Percentiles rank a stretch among this genome's conserved stretches.
Conservation (phyloP, 2,329 filamentous ascomycete genomes). For the Diaporthe velutina region DNA sequence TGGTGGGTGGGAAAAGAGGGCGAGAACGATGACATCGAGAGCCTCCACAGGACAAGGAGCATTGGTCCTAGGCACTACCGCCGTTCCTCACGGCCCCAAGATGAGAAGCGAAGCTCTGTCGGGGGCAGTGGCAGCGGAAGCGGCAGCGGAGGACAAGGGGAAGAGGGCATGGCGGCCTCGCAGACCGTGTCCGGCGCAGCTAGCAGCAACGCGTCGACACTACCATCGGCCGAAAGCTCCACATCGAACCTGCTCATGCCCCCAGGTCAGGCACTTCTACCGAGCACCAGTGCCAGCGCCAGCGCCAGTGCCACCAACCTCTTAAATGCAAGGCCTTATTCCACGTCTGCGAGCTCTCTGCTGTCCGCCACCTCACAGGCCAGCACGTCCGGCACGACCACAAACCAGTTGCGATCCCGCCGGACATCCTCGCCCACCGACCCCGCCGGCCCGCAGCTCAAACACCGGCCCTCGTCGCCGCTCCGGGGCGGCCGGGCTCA, state of each 20-base stretch:
- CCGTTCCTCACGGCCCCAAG: constrained; percentile 44
- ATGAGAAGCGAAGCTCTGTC: constrained; percentile 42
- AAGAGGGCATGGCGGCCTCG: constrained; percentile 29
- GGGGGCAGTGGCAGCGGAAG: constrained; percentile 43
- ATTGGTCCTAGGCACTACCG: constrained; percentile 46
- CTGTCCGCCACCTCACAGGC: constrained; percentile 57
- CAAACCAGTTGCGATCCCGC: constrained; percentile 45
- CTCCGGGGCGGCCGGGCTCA: constrained; percentile 57
- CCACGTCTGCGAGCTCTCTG: constrained; percentile 68
- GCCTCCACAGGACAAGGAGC: constrained; percentile 52
- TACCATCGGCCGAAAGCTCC: constrained; percentile 60
- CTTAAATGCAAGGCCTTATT: constrained; percentile 56
- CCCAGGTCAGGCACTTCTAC: constrained; percentile 38
- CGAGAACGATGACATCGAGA: constrained; percentile 67
- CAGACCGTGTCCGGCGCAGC: constrained; percentile 32
- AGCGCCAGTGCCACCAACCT: constrained; percentile 47
- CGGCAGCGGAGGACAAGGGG: constrained; percentile 41
- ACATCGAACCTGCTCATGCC: constrained; percentile 56
- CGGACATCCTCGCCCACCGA: constrained; percentile 47
- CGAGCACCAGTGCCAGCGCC: constrained; percentile 43
- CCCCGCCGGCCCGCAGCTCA: constrained; percentile 48
- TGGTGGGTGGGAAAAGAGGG: constrained; percentile 80
- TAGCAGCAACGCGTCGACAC: constrained; percentile 44
- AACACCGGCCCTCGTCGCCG: constrained; percentile 50
- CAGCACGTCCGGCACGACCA: constrained; percentile 42